These are phyloP conservation scores for Mucor plumbeus DNA, from an alignment of 371 early-diverging fungal species.

Conservation along the genomic window DNA sequence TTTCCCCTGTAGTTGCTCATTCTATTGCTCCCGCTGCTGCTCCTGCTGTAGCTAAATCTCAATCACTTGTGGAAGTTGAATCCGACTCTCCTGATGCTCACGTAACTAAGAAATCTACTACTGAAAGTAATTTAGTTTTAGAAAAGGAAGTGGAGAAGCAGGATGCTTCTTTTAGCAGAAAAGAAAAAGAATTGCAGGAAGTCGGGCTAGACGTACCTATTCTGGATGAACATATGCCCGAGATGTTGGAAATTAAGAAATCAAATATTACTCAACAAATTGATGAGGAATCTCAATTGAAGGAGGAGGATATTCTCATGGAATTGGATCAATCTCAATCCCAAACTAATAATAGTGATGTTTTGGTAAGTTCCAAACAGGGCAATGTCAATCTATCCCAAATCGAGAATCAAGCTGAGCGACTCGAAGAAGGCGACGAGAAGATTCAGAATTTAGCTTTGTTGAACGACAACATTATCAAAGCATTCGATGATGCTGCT, in stretches of 20 bases:
- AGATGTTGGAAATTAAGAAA: conserved; percentile 8
- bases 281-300: neutral
- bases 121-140: neutral
- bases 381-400: neutral
- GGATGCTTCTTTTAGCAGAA: neutral
- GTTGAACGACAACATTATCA: conserved; percentile 36
- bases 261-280: neutral
- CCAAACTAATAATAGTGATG: neutral
- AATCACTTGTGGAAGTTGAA: neutral
- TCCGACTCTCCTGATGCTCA: neutral
- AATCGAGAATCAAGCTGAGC: neutral
- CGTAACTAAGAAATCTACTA: neutral
- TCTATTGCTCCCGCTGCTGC: neutral
- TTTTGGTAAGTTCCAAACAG: neutral
- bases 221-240: conserved; percentile 1
- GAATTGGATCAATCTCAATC: neutral
- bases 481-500: conserved; percentile 34
- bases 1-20: neutral
- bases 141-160: neutral
- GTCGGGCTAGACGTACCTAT: neutral
- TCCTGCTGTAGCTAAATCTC: neutral
- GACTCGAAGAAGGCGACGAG: neutral
- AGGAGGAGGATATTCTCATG: neutral
- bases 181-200: neutral
- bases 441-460: conserved; percentile 19